phyloP scores from a whole-genome alignment of 768 basidiomycete genomes.

The Ephemerocybe angulata region DNA sequence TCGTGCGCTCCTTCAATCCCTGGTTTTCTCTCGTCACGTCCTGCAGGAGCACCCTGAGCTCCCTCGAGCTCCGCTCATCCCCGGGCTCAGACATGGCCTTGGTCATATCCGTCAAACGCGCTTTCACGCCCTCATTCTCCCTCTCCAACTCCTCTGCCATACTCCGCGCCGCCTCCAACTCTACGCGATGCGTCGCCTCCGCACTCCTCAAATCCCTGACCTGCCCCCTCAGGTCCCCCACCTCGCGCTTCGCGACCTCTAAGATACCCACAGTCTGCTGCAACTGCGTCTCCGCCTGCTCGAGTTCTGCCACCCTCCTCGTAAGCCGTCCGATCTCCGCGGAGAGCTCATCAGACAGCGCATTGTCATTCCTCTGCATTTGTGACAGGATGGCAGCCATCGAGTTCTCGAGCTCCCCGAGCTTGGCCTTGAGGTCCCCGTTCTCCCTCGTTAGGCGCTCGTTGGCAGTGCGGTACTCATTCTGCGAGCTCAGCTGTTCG shows the following conservation, averaged over 20 bases:
- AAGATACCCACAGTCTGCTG: conserved; percentile 25
- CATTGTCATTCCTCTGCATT: conserved; percentile 18
- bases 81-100: conserved; percentile 11
- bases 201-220: conserved; percentile 19
- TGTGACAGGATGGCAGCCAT: conserved; percentile 24
- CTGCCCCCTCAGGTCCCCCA: conserved; percentile 18
- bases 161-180: conserved; percentile 20
- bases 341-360: conserved; percentile 23
- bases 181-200: conserved; percentile 20
- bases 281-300: conserved; percentile 28
- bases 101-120: conserved; percentile 30
- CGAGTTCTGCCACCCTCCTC: conserved; percentile 23
- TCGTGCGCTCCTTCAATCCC: conserved; percentile 28
- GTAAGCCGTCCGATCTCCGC: conserved; percentile 26
- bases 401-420: conserved; percentile 28
- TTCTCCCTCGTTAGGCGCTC: conserved; percentile 24
- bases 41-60: conserved; percentile 33
- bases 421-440: conserved; percentile 20
- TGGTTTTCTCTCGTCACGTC: conserved; percentile 43
- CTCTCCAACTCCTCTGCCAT: conserved; percentile 21
- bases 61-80: conserved; percentile 25
- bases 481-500: conserved; percentile 24
- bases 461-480: conserved; percentile 22
- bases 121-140: conserved; percentile 28
- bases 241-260: conserved; percentile 24